Conservation (phyloP, 2,329 filamentous ascomycete species). For the Kalmusia sp. region DNA sequence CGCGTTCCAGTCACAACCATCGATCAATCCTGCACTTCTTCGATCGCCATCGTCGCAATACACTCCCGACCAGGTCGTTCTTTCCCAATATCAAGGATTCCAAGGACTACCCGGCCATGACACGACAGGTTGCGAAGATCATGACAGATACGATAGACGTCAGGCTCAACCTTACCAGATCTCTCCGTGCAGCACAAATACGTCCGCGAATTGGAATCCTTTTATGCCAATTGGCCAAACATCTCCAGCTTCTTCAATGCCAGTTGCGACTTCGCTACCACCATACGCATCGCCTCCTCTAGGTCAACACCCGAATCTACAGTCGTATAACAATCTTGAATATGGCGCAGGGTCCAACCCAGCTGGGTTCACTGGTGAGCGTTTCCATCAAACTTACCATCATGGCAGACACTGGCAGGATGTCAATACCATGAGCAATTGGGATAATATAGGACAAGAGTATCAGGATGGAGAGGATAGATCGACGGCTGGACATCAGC, state of each 20-base stretch:
- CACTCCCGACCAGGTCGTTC: background rate
- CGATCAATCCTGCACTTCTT: constrained; percentile 8
- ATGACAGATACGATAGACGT: background rate
- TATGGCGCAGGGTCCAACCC: background rate
- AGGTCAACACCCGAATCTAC: background rate
- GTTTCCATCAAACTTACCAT: background rate
- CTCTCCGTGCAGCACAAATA: constrained; percentile 2
- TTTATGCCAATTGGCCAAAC: constrained; percentile 1
- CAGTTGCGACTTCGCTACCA: background rate
- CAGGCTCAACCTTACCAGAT: background rate
- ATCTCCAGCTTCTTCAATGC: constrained; percentile 2
- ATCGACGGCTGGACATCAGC: background rate
- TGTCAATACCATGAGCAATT: background rate
- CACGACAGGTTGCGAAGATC: background rate
- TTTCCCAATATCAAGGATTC: background rate
- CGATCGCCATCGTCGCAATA: background rate
- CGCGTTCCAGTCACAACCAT: background rate
- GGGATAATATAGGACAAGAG: background rate
- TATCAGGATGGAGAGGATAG: background rate
- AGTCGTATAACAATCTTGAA: background rate
- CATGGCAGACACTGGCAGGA: background rate
- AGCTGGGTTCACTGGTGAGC: background rate
- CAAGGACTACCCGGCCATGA: background rate
- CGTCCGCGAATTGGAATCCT: constrained; percentile 4
- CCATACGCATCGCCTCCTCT: background rate